Base-by-base conservation (phyloP, 2,329 filamentous ascomycete species). In the Pseudocercospora pini-densiflorae region DNA sequence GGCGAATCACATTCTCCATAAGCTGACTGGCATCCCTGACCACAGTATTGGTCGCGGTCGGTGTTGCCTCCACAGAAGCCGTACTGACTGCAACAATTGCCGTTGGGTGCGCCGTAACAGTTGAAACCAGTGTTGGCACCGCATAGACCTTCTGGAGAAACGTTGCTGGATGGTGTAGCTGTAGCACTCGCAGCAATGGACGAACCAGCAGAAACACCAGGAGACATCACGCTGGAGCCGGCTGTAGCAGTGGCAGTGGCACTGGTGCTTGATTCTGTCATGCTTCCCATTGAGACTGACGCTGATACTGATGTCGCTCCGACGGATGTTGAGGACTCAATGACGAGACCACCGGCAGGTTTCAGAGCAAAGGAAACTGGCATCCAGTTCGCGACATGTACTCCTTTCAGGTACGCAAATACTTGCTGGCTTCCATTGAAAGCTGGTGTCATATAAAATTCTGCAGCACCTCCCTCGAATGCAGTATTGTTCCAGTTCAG, bases 401-500 rank as follows among this genome's bases (percentile, higher is more conserved):
- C 62, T 2, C 77, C 76, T 23, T 70, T 67, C 36, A 79, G 73
- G 9, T 73, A 72, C 8, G 71, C 74, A 36, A 78, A 55, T 33
- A 79, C 71, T 31, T 72, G 67, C 1, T 73, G 72, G 31, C 73
- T 74, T 10, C 73, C 72, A 14, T 73, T 61, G 16, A 72, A 58
- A 33, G 72, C 62, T n/a, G 73, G 73, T 10, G 68, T 63, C 51
- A 73, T 73, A 66, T 72, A 79, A 62, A 79, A 78, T 24, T 73
- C 68, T 14, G 76, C 77, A 10, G 71, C 68, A 8, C 74, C 74
- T 24, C 70, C 68, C 12, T 72, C 70, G 66, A 79, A 79, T 3
- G 66, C 70, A 1, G 72, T 60, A 59, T 77, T 78, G 7, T 70
- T 74, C 77, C 78, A 79, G 27, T 67, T 68, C 21, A 79, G 64